Percentiles rank a stretch among this genome's conserved stretches.
phyloP scores from a whole-genome alignment of 176 grass and related monocot species.

The Oryza meridionalis region DNA sequence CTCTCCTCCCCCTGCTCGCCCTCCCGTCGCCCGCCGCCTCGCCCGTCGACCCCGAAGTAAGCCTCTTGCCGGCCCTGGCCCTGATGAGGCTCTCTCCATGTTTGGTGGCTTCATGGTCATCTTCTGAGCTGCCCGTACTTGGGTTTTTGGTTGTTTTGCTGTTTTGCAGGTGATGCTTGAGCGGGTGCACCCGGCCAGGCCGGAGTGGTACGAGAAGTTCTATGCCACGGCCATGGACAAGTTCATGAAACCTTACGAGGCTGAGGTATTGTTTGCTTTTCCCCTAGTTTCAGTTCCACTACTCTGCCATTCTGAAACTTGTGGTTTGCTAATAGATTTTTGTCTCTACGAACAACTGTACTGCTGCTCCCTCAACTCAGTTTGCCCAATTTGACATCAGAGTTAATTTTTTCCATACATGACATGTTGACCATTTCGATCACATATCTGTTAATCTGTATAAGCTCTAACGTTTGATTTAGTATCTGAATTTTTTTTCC shows the following conservation, averaged over 20 bases:
- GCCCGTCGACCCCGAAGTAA: slow-evolving; percentile 54
- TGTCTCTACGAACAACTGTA: background rate
- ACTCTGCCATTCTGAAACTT: background rate
- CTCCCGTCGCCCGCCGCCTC: slow-evolving; percentile 29
- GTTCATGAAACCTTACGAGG: slow-evolving; percentile 68
- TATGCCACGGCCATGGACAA: slow-evolving; percentile 62
- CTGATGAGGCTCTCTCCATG: background rate
- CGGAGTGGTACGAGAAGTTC: slow-evolving; percentile 74
- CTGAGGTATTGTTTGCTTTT: slow-evolving; percentile 58
- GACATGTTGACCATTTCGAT: background rate
- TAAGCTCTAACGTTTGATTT: background rate
- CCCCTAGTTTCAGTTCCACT: background rate
- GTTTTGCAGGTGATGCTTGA: slow-evolving; percentile 56
- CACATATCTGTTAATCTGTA: background rate
- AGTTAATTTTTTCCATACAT: background rate
- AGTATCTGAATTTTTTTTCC: background rate
- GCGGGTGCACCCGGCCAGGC: slow-evolving; percentile 65
- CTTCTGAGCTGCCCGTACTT: background rate
- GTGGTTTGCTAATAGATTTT: background rate
- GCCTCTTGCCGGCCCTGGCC: background rate
- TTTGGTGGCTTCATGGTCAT: background rate
- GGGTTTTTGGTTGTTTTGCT: background rate
- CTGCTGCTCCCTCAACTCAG: background rate
- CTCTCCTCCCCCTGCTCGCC: slow-evolving; percentile 43
- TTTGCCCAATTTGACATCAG: background rate